Conservation (phyloP, 2,329 filamentous ascomycete species). For the Sporothrix humicola region DNA sequence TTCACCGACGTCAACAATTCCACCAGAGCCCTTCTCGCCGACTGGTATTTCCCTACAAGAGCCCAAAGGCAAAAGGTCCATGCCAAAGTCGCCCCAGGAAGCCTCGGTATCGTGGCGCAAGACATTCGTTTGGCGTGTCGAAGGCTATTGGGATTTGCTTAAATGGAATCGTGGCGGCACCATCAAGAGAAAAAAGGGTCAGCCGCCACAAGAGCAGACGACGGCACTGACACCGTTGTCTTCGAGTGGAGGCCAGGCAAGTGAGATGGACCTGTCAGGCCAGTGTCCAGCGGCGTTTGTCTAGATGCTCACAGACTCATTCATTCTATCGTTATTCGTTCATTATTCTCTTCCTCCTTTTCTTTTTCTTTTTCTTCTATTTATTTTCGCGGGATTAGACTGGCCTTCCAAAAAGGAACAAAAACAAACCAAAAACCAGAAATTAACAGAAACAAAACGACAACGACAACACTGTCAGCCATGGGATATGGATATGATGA, state of each 20-base stretch:
- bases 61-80: too few relatives aligned
- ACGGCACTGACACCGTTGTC: not conserved
- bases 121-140: conserved; percentile 56
- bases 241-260: not conserved
- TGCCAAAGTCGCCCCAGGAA: too few relatives aligned
- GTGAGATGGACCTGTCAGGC: not conserved
- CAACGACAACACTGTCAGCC: not conserved
- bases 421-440: not conserved
- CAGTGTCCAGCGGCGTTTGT: conserved; percentile 27
- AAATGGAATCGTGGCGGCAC: conserved; percentile 48
- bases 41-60: not conserved
- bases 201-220: not conserved
- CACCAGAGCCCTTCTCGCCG: not conserved
- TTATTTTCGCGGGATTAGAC: not conserved
- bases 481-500: not conserved
- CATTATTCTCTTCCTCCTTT: not conserved
- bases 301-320: not conserved
- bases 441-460: not conserved
- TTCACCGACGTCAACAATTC: not conserved
- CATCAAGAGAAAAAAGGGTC: conserved; percentile 46
- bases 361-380: not conserved
- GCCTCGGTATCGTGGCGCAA: conserved; percentile 47
- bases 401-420: conserved; percentile 14
- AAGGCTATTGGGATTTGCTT: conserved; percentile 61
- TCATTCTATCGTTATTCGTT: not conserved